A percentile compares a stretch with the other conserved stretches of the same genome.
These are phyloP conservation scores for Pythium plurisporium DNA, from an alignment of 352 stramenopile genomes.

Conservation along the genomic window DNA sequence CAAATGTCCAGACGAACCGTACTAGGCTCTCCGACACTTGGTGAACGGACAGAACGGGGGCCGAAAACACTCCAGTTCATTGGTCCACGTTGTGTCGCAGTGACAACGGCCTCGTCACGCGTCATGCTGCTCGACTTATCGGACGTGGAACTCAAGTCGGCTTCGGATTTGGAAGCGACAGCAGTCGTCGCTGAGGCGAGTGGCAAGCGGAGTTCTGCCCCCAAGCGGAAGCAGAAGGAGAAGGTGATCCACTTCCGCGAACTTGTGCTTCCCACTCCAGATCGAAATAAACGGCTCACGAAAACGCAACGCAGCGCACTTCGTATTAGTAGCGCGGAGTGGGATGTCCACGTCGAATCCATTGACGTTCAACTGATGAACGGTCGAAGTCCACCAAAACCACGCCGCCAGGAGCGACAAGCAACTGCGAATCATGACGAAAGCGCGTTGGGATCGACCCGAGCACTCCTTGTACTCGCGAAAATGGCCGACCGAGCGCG, in stretches of 20 bases:
- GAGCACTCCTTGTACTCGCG: conserved; percentile 5
- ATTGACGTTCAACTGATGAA: conserved; percentile 2
- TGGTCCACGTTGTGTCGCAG: conserved; percentile 11
- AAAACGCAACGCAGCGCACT: neutral
- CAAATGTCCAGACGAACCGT: neutral
- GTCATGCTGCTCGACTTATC: conserved; percentile 17
- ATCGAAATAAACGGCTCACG: neutral
- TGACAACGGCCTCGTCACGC: neutral
- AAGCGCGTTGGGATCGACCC: neutral
- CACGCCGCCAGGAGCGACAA: neutral
- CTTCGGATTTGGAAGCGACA: neutral
- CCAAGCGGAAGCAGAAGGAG: conserved; percentile 2
- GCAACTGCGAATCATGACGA: neutral
- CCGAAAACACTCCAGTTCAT: conserved; percentile 11
- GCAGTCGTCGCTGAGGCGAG: neutral
- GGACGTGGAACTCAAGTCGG: neutral
- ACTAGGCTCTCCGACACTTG: neutral
- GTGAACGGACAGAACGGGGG: neutral
- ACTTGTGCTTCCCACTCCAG: neutral
- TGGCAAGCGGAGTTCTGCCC: neutral
- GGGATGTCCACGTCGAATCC: conserved; percentile 1
- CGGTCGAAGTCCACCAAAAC: neutral
- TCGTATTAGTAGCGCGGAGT: neutral
- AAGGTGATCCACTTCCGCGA: conserved; percentile 21
- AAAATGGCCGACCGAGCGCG: neutral